A percentile compares a stretch with the other conserved stretches of the same genome.
Conservation (phyloP, 2,329 filamentous ascomycete genomes). For the Microthyrium microscopicum region DNA sequence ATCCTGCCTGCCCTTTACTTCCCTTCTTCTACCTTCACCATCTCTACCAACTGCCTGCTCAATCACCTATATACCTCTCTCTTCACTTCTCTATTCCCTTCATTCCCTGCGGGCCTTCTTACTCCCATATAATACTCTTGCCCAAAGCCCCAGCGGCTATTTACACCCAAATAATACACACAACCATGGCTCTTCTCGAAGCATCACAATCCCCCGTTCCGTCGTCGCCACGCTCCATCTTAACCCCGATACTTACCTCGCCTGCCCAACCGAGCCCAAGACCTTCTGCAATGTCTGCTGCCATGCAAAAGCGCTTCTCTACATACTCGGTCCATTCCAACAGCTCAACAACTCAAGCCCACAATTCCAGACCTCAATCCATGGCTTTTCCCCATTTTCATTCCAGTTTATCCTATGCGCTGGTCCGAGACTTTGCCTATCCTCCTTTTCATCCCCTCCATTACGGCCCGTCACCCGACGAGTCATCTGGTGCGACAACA, state of each 20-base stretch:
- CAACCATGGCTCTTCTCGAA: too few relatives aligned
- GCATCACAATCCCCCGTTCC: slow-evolving; percentile 3
- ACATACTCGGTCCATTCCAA: slow-evolving; percentile 35
- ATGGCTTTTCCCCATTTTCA: slow-evolving; percentile 68
- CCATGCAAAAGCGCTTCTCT: slow-evolving; percentile 59
- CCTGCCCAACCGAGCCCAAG: slow-evolving; percentile 15
- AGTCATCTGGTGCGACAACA: slow-evolving; percentile 67
- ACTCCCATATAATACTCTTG: too few relatives aligned
- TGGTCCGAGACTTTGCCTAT: slow-evolving; percentile 94
- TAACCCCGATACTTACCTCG: slow-evolving; percentile 14
- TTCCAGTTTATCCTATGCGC: slow-evolving; percentile 72
- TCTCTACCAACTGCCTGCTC: too few relatives aligned
- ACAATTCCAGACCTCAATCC: slow-evolving; percentile 58
- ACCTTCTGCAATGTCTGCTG: slow-evolving; percentile 28
- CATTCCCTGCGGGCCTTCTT: too few relatives aligned
- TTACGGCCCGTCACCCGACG: slow-evolving; percentile 73
- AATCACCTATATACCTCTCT: too few relatives aligned
- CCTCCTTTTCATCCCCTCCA: slow-evolving; percentile 68
- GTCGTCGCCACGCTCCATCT: slow-evolving; percentile 9
- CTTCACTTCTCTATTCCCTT: too few relatives aligned
- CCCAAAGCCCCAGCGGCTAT: too few relatives aligned
- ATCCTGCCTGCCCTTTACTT: too few relatives aligned
- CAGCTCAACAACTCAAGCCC: slow-evolving; percentile 1
- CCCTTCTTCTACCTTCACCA: too few relatives aligned
- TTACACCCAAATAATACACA: too few relatives aligned